Evolutionary conservation across 495 filamentous ascomycete species (phyloP).

Genomic region (Daldinia vernicosa): DNA sequence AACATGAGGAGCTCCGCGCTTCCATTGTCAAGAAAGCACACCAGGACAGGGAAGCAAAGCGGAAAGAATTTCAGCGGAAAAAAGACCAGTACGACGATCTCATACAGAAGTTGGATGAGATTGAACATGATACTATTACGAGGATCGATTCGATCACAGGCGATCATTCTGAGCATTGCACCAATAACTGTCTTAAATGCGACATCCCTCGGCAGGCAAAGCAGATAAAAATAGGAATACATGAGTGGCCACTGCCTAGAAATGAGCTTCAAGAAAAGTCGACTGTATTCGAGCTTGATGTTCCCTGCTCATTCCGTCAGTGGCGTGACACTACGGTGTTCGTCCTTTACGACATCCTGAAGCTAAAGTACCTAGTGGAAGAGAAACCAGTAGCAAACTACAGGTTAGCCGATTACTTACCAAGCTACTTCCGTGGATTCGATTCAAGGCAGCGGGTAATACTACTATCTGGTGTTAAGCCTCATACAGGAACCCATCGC

Average conservation of each 20-base stretch:
- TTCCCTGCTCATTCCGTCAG: constrained; percentile 53
- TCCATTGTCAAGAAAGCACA: constrained; percentile 54
- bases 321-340: constrained; percentile 65
- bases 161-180: background rate
- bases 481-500: constrained; percentile 56
- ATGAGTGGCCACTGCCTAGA: constrained; percentile 71
- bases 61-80: constrained; percentile 51
- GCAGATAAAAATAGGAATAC: constrained; percentile 57
- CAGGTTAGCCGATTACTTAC: background rate
- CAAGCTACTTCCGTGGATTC: constrained; percentile 1
- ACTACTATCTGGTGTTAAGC: constrained; percentile 58
- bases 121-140: constrained; percentile 46
- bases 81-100: constrained; percentile 49
- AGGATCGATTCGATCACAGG: constrained; percentile 24
- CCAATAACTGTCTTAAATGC: constrained; percentile 47
- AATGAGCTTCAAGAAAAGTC: constrained; percentile 50
- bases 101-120: constrained; percentile 28
- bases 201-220: constrained; percentile 37
- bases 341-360: constrained; percentile 55
- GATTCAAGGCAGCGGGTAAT: constrained; percentile 22
- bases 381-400: background rate
- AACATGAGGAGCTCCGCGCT: constrained; percentile 52
- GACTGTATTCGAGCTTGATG: constrained; percentile 65
- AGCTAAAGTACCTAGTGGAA: constrained; percentile 5
- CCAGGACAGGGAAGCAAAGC: constrained; percentile 50